Percentiles rank a stretch among this genome's conserved stretches.
Evolutionary conservation across 306 rosid genomes (phyloP).

Genomic region (Cicer bijugum): DNA sequence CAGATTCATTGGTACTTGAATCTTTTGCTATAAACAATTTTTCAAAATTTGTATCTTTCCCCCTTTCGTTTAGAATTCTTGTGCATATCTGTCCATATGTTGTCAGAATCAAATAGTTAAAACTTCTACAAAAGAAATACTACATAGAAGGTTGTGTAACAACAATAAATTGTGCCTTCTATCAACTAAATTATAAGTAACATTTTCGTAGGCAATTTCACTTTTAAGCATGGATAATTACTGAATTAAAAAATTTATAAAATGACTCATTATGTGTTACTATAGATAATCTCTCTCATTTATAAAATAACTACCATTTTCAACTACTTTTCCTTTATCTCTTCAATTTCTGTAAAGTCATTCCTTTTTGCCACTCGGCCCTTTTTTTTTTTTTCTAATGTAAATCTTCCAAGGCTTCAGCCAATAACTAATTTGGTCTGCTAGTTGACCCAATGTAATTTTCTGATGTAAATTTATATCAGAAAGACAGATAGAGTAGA

Average conservation of each 20-base stretch:
- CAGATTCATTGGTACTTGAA: slow-evolving; percentile 56
- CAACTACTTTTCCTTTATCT: neutral
- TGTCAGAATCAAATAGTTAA: slow-evolving; percentile 48
- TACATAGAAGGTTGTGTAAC: slow-evolving; percentile 34
- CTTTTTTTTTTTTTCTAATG: neutral
- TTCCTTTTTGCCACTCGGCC: neutral
- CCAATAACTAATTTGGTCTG: neutral
- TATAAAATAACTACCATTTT: neutral
- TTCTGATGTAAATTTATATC: neutral
- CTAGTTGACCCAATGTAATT: neutral
- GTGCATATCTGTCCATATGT: slow-evolving; percentile 78
- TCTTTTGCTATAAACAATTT: slow-evolving; percentile 73
- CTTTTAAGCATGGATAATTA: slow-evolving; percentile 19
- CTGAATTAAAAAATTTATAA: slow-evolving; percentile 24
- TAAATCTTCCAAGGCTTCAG: neutral
- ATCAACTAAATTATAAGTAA: slow-evolving; percentile 26
- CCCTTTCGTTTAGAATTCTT: slow-evolving; percentile 59
- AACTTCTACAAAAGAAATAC: slow-evolving; percentile 45
- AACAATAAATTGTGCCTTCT: slow-evolving; percentile 36
- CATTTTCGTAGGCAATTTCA: neutral
- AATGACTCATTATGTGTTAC: neutral
- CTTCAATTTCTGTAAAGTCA: neutral
- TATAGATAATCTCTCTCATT: neutral
- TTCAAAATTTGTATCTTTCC: slow-evolving; percentile 53
- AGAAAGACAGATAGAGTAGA: neutral